Base-by-base conservation (phyloP, 1,284 basidiomycete species). In the Ganoderma leucocontextum region DNA sequence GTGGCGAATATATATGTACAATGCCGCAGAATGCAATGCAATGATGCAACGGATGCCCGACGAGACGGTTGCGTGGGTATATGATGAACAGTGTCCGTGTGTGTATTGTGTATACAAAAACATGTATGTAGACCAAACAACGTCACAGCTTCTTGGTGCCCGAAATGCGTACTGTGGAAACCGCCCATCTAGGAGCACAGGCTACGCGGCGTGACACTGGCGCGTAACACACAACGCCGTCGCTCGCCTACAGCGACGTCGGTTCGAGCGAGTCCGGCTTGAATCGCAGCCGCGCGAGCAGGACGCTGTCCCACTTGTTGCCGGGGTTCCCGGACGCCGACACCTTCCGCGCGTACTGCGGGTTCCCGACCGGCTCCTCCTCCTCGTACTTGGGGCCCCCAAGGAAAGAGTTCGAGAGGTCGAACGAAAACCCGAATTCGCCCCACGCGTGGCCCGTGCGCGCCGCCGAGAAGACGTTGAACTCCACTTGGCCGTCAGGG, bases 381-480 rank as follows among this genome's bases (percentile, higher is more conserved):
- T 74, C 72, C 19, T 62, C 57, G 60, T 74, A 74, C 41, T 68
- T 64, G n/a, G 75, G 75, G 8, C 75, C 75, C 15, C 60, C 85
- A 80, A 76, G 68, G 58, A 61, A 75, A 72, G 67, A 80, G 66
- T 76, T 72, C 17, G 82, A 78, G 38, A 82, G 68, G 22, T 84
- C 82, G 1, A 81, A 85, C 12, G 74, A 89, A 84, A 61, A 75
- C 63, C 85, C 85, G 12, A 92, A 93, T 29, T 84, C 82, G n/a
- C 91, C 91, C 91, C 91, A 93, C 1, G 86, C 83, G 62, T 86
- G 78, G 42, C 88, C 87, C 13, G 76, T 73, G 72, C 80, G 78
- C n/a, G 85, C 80, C 8, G 84, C 79, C 1, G 86, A 78, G 72
- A 86, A 89, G 8, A 93, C 88, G 70, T 91, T 90, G 80, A 94